A percentile compares a stretch with the other conserved stretches of the same genome.
These are phyloP conservation scores for Catharanthus roseus DNA, from an alignment of 257 asterid species.

Conservation along the genomic window DNA sequence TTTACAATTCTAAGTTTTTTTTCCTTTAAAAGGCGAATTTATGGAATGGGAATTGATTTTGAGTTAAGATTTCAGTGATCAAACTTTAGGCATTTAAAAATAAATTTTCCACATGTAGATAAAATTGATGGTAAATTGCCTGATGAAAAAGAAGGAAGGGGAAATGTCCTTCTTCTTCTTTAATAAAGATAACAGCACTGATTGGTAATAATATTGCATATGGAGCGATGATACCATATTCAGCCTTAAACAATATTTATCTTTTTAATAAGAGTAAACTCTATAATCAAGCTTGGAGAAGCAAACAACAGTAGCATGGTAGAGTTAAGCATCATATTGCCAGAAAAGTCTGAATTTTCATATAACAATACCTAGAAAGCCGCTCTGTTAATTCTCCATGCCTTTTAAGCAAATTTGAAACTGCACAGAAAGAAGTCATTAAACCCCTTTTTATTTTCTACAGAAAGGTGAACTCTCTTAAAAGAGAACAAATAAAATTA, in stretches of 20 bases:
- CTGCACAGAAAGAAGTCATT: conserved; percentile 34
- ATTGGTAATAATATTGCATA: neutral
- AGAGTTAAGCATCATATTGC: neutral
- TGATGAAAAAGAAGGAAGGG: neutral
- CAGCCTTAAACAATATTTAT: neutral
- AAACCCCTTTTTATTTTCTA: neutral
- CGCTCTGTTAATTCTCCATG: conserved; percentile 82
- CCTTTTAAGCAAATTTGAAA: conserved; percentile 75
- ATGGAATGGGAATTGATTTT: no score
- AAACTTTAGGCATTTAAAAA: neutral
- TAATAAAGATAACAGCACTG: neutral
- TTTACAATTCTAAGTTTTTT: no score
- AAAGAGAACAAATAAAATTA: neutral
- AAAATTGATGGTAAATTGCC: neutral
- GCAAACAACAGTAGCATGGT: neutral
- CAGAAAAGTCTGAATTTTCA: neutral
- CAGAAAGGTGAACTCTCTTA: neutral
- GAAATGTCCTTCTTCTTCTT: neutral
- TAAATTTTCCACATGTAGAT: neutral
- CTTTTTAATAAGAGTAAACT: neutral
- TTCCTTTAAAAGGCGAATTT: no score
- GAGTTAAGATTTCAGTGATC: neutral
- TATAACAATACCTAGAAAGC: conserved; percentile 66
- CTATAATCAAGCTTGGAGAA: neutral
- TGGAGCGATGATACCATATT: neutral